Base-by-base conservation (phyloP, 2,329 filamentous ascomycete genomes). In the Helotiales sp. region DNA sequence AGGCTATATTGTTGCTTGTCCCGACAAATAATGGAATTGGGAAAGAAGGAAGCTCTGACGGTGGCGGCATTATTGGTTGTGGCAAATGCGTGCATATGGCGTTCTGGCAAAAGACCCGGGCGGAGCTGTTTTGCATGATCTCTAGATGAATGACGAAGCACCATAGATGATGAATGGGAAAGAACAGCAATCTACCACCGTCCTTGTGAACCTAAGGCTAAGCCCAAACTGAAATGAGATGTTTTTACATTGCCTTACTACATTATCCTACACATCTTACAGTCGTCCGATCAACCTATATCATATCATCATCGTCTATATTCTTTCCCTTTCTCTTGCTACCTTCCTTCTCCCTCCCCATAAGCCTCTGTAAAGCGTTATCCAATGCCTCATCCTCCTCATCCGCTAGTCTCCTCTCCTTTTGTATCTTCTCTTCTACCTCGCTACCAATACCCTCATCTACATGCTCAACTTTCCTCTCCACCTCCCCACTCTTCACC, bases 401-500 rank as follows among this genome's bases (percentile, higher is more conserved):
- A 8, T 42, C 19, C 19, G 19, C 8, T n/a, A 42, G 8, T 24
- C 38, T 44, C 22, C 15, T 17, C 6, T 13, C 3, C 6, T 12
- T 25, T 44, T 15, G 2, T 10, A 5, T 24, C 40, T 5, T 27
- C 12, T 12, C 31, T 12, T 15, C 31, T 15, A 3, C 31, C 31
- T 4, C 10, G n/a, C 12, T 12, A 34, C 31, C 8, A 25, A 15
- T 24, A 24, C 19, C 1, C 17, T 3, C 17, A 6, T 44, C 22
- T 1, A 25, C 5, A 15, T 12, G 22, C 27, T 12, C 15, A 25
- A 10, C 12, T 22, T 38, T 42, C 34, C 34, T 34, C 36, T 60
- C 42, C 38, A 64, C 44, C 40, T 57, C 36, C n/a, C 29, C 55
- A 3, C 24, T 27, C 48, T 38, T 44, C 17, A 12, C 19, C 50